phyloP scores from a whole-genome alignment of 495 filamentous ascomycete species.

The Hyaloscypha variabilis region DNA sequence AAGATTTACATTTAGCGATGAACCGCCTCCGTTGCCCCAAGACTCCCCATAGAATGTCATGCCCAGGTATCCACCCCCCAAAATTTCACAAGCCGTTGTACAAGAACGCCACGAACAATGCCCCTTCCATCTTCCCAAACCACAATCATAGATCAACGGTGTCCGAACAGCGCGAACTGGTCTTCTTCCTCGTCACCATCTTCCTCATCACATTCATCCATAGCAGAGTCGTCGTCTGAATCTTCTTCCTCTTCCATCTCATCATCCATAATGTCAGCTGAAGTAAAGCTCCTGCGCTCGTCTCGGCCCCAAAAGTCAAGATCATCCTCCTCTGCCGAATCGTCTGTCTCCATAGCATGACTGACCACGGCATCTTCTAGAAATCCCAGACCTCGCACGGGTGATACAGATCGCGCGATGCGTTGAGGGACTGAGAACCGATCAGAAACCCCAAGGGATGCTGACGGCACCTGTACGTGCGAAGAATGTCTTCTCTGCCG shows the following conservation, averaged over 20 bases:
- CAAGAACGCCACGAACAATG: conserved; percentile 18
- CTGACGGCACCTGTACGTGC: conserved; percentile 41
- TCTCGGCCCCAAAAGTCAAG: conserved; percentile 66
- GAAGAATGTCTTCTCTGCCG: conserved; percentile 43
- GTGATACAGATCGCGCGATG: conserved; percentile 42
- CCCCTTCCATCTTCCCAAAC: conserved; percentile 11
- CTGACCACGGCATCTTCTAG: conserved; percentile 2
- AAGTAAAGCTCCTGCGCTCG: conserved; percentile 33
- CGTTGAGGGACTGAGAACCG: conserved; percentile 37
- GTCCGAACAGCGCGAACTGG: conserved; percentile 70
- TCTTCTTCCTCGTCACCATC: conserved; percentile 61
- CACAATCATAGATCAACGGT: conserved; percentile 47
- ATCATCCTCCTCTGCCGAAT: conserved; percentile 48
- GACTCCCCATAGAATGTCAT: not conserved
- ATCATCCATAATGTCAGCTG: conserved; percentile 41
- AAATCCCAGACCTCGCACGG: conserved; percentile 28
- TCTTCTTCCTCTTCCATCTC: conserved; percentile 55
- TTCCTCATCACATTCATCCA: conserved; percentile 39
- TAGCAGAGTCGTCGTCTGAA: conserved; percentile 34
- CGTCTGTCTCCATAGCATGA: conserved; percentile 48
- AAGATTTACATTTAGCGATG: not conserved
- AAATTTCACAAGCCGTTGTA: conserved; percentile 6
- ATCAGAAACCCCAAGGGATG: conserved; percentile 39
- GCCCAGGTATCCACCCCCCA: conserved; percentile 6
- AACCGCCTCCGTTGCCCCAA: not conserved